These are phyloP conservation scores for Corchorus olitorius DNA, from an alignment of 345 rosid species.

Conservation along the genomic window DNA sequence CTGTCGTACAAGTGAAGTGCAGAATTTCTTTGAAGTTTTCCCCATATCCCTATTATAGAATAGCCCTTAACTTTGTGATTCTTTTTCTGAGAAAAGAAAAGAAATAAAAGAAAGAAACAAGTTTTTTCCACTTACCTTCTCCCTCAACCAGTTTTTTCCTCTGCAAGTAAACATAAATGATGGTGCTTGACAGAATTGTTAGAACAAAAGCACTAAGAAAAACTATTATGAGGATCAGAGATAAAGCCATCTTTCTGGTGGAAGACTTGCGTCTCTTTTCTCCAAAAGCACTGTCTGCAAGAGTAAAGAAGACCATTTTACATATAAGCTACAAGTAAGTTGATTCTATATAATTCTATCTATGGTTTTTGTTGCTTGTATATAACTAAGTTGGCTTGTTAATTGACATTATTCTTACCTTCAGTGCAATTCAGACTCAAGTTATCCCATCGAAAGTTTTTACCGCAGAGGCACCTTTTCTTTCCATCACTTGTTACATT, in stretches of 20 bases:
- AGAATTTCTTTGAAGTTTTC: conserved; percentile 34
- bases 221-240: conserved; percentile 41
- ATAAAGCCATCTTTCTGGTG: conserved; percentile 26
- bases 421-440: conserved; percentile 42
- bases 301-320: conserved; percentile 2
- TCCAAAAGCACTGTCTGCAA: conserved; percentile 28
- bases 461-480: conserved; percentile 51
- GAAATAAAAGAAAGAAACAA: not conserved
- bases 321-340: not conserved
- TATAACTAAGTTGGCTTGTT: too few relatives aligned
- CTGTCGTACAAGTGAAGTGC: conserved; percentile 43
- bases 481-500: conserved; percentile 32
- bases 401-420: conserved; percentile 35
- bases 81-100: not conserved
- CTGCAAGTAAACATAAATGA: conserved; percentile 37
- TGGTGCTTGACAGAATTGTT: conserved; percentile 36
- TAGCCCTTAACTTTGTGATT: not conserved
- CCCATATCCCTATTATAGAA: conserved; percentile 32
- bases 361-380: not conserved
- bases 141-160: conserved; percentile 38
- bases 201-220: conserved; percentile 36
- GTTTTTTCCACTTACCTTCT: conserved; percentile 31
- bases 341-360: not conserved
- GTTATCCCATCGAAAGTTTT: conserved; percentile 49
- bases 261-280: conserved; percentile 11